Percentiles rank a stretch among this genome's conserved stretches.
phyloP scores from a whole-genome alignment of 768 basidiomycete genomes.

The Mrakia gelida region DNA sequence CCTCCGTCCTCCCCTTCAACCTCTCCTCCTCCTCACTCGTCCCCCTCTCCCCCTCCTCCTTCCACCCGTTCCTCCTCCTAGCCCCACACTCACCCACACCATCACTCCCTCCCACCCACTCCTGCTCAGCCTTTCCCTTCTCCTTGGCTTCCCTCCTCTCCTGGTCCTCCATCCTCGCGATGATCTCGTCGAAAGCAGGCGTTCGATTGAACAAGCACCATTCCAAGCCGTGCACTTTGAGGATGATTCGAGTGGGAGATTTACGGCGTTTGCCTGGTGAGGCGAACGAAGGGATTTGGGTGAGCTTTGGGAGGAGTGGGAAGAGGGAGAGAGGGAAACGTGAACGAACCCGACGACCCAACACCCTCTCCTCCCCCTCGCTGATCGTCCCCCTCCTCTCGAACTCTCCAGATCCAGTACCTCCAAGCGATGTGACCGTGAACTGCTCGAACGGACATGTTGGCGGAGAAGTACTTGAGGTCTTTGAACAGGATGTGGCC shows the following conservation, averaged over 20 bases:
- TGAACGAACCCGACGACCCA: neutral
- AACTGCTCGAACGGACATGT: slow-evolving; percentile 77
- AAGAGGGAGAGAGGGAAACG: neutral
- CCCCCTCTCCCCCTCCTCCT: neutral
- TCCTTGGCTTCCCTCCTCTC: slow-evolving; percentile 6
- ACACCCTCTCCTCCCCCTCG: slow-evolving; percentile 44
- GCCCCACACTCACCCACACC: neutral
- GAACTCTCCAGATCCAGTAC: slow-evolving; percentile 83
- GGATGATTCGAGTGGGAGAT: slow-evolving; percentile 59
- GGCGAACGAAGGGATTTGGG: neutral
- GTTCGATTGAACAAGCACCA: slow-evolving; percentile 91
- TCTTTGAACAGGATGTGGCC: slow-evolving; percentile 87
- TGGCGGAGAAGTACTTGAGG: slow-evolving; percentile 82
- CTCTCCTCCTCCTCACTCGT: neutral
- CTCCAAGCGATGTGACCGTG: slow-evolving; percentile 86
- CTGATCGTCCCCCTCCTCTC: slow-evolving; percentile 69
- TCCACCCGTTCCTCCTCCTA: neutral
- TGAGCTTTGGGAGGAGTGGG: neutral
- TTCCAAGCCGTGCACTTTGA: slow-evolving; percentile 78
- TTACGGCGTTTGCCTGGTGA: slow-evolving; percentile 26
- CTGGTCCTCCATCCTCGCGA: slow-evolving; percentile 51
- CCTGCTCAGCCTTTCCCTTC: neutral
- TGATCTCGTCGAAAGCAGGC: slow-evolving; percentile 78
- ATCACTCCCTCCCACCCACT: neutral
- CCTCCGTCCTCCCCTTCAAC: neutral